Conservation (phyloP, 202 grass and related monocot species). For the Carex sylvatica region DNA sequence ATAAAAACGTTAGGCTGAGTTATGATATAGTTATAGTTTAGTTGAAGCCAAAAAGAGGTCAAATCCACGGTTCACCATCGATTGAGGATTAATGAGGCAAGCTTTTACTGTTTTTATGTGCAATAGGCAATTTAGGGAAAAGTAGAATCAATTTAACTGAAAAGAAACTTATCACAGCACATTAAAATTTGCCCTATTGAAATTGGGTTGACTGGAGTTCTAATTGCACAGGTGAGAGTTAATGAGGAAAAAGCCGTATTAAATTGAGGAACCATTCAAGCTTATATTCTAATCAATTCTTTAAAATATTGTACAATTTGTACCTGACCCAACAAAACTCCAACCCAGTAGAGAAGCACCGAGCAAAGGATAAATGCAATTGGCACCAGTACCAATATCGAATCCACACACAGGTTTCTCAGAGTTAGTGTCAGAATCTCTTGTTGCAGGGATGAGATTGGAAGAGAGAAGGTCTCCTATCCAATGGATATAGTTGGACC, state of each 20-base stretch:
- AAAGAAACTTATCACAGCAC: not conserved
- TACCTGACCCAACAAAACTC: conserved; percentile 72
- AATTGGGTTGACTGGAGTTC: not conserved
- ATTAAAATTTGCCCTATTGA: not conserved
- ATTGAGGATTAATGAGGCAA: not conserved
- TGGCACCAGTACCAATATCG: conserved; percentile 90
- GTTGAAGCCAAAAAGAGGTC: not conserved
- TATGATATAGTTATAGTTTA: not conserved
- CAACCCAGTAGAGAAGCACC: conserved; percentile 88
- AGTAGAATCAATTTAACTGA: not conserved
- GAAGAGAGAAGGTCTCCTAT: conserved; percentile 83
- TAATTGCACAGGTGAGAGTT: not conserved
- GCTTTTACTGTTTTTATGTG: not conserved
- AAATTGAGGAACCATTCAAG: not conserved
- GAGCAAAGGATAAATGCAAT: conserved; percentile 93
- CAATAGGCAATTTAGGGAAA: not conserved
- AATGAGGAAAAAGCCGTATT: not conserved
- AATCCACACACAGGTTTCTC: conserved; percentile 56
- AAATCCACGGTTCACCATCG: no score
- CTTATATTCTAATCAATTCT: not conserved
- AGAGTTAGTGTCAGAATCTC: conserved; percentile 21
- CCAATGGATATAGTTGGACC: conserved; percentile 96
- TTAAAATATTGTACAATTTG: not conserved
- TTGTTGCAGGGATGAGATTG: conserved; percentile 52
- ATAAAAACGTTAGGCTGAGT: not conserved